Percentiles rank a stretch among this genome's conserved stretches.
Evolutionary conservation across 371 early-diverging fungal genomes (phyloP).

Genomic region (Choanephora cucurbitarum): DNA sequence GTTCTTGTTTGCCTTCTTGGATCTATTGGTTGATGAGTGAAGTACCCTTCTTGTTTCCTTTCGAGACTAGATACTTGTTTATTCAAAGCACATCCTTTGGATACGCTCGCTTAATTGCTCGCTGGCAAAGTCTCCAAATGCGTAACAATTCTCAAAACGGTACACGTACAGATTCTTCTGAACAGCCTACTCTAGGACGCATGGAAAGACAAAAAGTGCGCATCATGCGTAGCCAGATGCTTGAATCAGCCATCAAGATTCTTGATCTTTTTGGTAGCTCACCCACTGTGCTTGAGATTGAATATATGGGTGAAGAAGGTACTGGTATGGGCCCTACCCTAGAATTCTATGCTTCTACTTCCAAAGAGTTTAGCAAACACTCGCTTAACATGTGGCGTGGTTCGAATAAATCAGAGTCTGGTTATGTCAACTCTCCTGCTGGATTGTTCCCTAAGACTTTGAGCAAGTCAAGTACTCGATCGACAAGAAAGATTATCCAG

Average conservation of each 20-base stretch:
- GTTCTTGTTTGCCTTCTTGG: conserved; percentile 82
- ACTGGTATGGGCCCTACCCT: conserved; percentile 94
- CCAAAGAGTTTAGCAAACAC: conserved; percentile 70
- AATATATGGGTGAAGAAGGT: conserved; percentile 93
- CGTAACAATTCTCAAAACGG: conserved; percentile 40
- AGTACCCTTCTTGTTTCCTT: conserved; percentile 83
- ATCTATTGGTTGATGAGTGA: conserved; percentile 61
- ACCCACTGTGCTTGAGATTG: conserved; percentile 80
- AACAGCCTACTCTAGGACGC: conserved; percentile 62
- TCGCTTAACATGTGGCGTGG: conserved; percentile 62
- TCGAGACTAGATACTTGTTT: conserved; percentile 79
- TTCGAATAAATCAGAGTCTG: conserved; percentile 36
- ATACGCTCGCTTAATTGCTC: conserved; percentile 72
- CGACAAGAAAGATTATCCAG: conserved; percentile 50
- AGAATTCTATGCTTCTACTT: conserved; percentile 88
- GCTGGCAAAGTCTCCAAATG: conserved; percentile 58
- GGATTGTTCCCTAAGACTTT: conserved; percentile 82
- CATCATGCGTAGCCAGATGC: conserved; percentile 71
- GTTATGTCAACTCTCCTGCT: conserved; percentile 44
- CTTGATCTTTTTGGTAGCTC: conserved; percentile 76
- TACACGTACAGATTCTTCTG: conserved; percentile 26
- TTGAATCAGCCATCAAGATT: conserved; percentile 82
- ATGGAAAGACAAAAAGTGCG: conserved; percentile 84
- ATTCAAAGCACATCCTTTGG: conserved; percentile 87
- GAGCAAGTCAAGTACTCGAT: conserved; percentile 14